A percentile compares a stretch with the other conserved stretches of the same genome.
phyloP scores from a whole-genome alignment of 192 early-diverging fungal genomes.

The Rhizophagus sp. region DNA sequence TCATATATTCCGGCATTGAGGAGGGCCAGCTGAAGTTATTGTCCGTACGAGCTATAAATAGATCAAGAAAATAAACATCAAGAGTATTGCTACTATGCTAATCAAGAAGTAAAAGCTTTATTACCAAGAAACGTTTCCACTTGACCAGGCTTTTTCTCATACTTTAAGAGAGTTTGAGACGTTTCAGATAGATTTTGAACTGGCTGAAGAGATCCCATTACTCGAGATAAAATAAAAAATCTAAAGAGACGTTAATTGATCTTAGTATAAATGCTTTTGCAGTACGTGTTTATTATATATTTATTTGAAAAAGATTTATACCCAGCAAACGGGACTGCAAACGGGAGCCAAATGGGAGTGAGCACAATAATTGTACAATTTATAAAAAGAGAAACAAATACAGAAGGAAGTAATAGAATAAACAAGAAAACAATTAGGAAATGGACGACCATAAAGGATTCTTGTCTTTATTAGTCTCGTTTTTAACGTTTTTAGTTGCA shows the following conservation, averaged over 20 bases:
- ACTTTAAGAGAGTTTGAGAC: neutral
- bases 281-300: neutral
- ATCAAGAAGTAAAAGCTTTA: neutral
- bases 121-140: neutral
- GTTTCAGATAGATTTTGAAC: too few species aligned
- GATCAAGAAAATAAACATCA: slow-evolving; percentile 1
- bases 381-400: neutral
- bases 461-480: too few species aligned
- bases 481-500: too few species aligned
- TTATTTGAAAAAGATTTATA: neutral
- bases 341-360: neutral
- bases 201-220: neutral
- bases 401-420: neutral
- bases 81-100: neutral
- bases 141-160: neutral
- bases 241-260: too few species aligned
- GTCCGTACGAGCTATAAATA: neutral
- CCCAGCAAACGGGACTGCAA: neutral
- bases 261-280: neutral
- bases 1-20: slow-evolving; percentile 14
- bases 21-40: slow-evolving; percentile 11
- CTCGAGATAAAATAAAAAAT: neutral
- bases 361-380: neutral
- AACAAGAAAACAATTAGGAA: neutral
- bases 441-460: too few species aligned